Percentiles rank a stretch among this genome's conserved stretches.
These are phyloP conservation scores for Saprolegnia diclina DNA, from an alignment of 352 stramenopile genomes.

Conservation along the genomic window DNA sequence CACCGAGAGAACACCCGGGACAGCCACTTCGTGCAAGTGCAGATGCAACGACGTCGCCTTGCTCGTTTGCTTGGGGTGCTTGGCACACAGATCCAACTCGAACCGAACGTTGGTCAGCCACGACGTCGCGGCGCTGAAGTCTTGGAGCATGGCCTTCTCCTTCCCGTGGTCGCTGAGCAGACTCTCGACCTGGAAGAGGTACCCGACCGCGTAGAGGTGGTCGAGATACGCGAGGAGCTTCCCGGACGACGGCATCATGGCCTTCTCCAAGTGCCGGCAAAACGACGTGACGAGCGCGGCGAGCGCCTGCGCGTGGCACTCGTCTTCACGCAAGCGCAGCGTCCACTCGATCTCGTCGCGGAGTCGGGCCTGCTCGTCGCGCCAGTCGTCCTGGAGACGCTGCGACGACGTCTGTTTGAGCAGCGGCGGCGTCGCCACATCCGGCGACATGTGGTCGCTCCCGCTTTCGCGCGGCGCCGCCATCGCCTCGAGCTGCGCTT, in stretches of 20 bases:
- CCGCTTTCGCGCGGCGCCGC: not conserved
- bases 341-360: constrained; percentile 65
- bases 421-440: not conserved
- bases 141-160: constrained; percentile 93
- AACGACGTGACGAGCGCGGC: constrained; percentile 68
- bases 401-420: constrained; percentile 3
- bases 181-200: constrained; percentile 87
- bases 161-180: constrained; percentile 92
- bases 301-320: constrained; percentile 72
- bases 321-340: constrained; percentile 66
- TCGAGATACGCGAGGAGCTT: constrained; percentile 28
- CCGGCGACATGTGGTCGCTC: not conserved
- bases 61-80: constrained; percentile 29
- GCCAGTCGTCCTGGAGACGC: constrained; percentile 46
- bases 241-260: not conserved
- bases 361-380: constrained; percentile 36
- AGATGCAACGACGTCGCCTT: constrained; percentile 66
- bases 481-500: not conserved
- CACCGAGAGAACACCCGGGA: constrained; percentile 70
- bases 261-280: constrained; percentile 52
- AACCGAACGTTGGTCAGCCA: constrained; percentile 67
- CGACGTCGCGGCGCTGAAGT: constrained; percentile 74
- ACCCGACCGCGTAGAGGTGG: constrained; percentile 57
- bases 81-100: constrained; percentile 55
- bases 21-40: constrained; percentile 62